phyloP scores from a whole-genome alignment of 305 asterid genomes.

The Fraxinus platypoda region DNA sequence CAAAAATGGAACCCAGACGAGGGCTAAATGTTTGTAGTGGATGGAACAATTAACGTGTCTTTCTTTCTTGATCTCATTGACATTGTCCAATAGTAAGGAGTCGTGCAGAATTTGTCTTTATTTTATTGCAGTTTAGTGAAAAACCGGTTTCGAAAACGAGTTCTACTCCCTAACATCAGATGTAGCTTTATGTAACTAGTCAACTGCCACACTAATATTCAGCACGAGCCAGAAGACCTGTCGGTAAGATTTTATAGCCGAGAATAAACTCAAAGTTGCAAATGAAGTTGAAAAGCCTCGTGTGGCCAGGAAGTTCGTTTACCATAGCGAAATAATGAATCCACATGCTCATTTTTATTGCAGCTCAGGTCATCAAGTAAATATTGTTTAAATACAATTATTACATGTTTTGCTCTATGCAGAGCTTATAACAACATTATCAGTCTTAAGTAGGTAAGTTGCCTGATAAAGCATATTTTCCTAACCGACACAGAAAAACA shows the following conservation, averaged over 20 bases:
- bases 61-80: background rate
- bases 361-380: background rate
- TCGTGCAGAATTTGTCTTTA: background rate
- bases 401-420: background rate
- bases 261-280: background rate
- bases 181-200: background rate
- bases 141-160: background rate
- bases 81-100: background rate
- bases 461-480: background rate
- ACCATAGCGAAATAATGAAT: background rate
- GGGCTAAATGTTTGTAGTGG: background rate
- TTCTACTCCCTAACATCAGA: background rate
- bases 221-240: background rate
- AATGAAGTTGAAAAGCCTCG: background rate
- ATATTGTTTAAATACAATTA: background rate
- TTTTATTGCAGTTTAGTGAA: background rate
- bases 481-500: background rate
- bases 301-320: background rate
- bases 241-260: background rate
- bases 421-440: background rate
- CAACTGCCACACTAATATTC: background rate
- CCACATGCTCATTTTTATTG: background rate
- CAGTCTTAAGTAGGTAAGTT: background rate
- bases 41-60: background rate
- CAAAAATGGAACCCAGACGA: background rate